A percentile compares a stretch with the other conserved stretches of the same genome.
Conservation (phyloP, 2,329 filamentous ascomycete genomes). For the Colletotrichum liriopes region DNA sequence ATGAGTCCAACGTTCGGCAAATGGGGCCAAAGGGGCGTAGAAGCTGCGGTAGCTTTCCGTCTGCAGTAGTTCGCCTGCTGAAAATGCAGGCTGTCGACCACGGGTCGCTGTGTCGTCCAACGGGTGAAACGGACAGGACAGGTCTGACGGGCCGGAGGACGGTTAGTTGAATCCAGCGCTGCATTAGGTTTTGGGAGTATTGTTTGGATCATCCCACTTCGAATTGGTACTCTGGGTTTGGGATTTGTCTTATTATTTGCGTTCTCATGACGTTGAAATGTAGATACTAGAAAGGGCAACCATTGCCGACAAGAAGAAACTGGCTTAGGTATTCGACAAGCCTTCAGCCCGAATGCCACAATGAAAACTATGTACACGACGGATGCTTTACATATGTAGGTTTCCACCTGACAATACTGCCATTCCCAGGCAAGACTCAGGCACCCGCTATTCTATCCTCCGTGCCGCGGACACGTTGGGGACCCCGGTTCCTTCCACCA, state of each 20-base stretch:
- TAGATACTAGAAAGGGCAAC: background rate
- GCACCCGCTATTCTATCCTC: constrained; percentile 33
- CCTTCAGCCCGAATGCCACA: background rate
- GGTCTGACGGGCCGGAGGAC: too few species aligned
- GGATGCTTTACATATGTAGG: background rate
- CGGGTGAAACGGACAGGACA: background rate
- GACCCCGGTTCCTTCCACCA: constrained; percentile 69
- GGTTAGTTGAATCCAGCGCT: background rate
- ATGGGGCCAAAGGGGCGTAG: background rate
- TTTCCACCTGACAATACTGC: too few species aligned
- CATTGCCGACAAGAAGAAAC: background rate
- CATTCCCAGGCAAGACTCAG: background rate
- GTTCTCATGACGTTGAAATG: background rate
- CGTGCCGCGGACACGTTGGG: constrained; percentile 57
- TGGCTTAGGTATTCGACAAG: background rate
- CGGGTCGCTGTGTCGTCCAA: too few species aligned
- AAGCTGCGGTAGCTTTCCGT: background rate
- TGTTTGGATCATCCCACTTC: background rate
- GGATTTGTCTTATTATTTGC: background rate
- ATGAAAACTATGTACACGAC: background rate
- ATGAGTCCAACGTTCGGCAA: background rate
- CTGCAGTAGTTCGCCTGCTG: background rate
- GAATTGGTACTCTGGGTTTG: too few species aligned
- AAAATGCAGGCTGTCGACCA: background rate
- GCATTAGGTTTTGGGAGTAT: too few species aligned